Percentiles rank a stretch among this genome's conserved stretches.
phyloP scores from a whole-genome alignment of 768 basidiomycete species.

The Phanerochaete carnosa region DNA sequence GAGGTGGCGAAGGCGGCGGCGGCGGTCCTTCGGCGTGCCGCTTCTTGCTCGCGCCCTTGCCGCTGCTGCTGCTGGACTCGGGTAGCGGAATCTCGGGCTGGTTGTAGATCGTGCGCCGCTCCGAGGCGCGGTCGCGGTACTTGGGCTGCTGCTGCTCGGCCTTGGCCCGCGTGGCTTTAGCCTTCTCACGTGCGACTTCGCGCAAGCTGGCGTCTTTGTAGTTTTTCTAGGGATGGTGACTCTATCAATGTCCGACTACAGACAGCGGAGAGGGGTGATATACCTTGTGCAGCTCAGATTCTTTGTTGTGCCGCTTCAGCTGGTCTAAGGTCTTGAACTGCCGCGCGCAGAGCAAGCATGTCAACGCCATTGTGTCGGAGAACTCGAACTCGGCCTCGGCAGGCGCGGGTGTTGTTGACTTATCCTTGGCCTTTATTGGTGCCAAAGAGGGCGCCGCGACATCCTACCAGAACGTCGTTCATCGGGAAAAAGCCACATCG shows the following conservation, averaged over 20 bases:
- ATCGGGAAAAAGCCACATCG: slow-evolving; percentile 2
- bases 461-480: background rate
- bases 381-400: slow-evolving; percentile 75
- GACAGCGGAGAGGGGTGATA: slow-evolving; percentile 5
- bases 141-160: slow-evolving; percentile 57
- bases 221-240: slow-evolving; percentile 73
- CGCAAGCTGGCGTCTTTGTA: slow-evolving; percentile 68
- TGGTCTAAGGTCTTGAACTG: slow-evolving; percentile 89
- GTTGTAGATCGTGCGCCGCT: slow-evolving; percentile 86
- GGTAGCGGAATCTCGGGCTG: slow-evolving; percentile 84
- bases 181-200: slow-evolving; percentile 72
- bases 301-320: slow-evolving; percentile 85
- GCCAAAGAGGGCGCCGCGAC: background rate
- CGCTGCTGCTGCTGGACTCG: slow-evolving; percentile 12
- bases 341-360: slow-evolving; percentile 88
- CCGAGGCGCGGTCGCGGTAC: slow-evolving; percentile 94
- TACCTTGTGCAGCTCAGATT: slow-evolving; percentile 96
- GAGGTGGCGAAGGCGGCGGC: slow-evolving; percentile 57
- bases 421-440: slow-evolving; percentile 15
- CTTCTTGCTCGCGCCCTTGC: slow-evolving; percentile 37
- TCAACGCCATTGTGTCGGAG: slow-evolving; percentile 67
- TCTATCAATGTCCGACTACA: background rate
- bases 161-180: slow-evolving; percentile 34
- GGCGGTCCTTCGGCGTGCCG: slow-evolving; percentile 64
- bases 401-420: slow-evolving; percentile 35